Evolutionary conservation across 768 basidiomycete genomes (phyloP), one percentile per base, ranked within the genome.

Genomic region (Mycena filopes): DNA sequence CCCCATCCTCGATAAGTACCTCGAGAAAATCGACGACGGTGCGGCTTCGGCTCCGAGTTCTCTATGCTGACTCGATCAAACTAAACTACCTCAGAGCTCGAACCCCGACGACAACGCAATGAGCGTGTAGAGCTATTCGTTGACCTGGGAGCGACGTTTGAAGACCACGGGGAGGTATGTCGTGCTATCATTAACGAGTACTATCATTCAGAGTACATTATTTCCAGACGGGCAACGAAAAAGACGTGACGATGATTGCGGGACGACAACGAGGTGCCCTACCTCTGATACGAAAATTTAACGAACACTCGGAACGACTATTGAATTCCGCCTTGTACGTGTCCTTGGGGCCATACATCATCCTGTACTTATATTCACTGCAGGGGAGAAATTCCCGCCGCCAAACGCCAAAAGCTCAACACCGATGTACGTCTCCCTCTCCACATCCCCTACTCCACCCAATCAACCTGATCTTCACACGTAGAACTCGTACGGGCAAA

Each of bases 1-100:
- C 74, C 86, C 92, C 0, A 96, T 99, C 59, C 94, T 99, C 70
- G 97, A 99, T 82, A 89, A 91, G 71, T 99, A 99, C 76, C 80
- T 99, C n/a, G 95, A 96, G 76, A 92, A 89, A 72, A 95, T 96
- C 38, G 98, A 99, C 71, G 95, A 98, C 75, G 95, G 95, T 95
- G 72, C 40, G 87, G 75, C 26, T 48, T 11, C 57, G 23, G 53
- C 13, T 9, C 29, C 28, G n/a, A 50, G 15, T 18, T 15, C 26
- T 41, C 25, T 2, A 13, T 42, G 21, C 62, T 63, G 62, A 63
- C 48, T 63, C 29, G 40, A 33, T 43, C 60, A 11, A 36, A 4
- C 15, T 3, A 36, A 36, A n/a, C n/a, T n/a, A n/a, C n/a, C n/a
- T 18, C 72, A 96, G 93, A 89, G 58, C 72, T 95, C 63, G 93